These are phyloP conservation scores for Adansonia digitata DNA, from an alignment of 345 rosid genomes.

Conservation along the genomic window DNA sequence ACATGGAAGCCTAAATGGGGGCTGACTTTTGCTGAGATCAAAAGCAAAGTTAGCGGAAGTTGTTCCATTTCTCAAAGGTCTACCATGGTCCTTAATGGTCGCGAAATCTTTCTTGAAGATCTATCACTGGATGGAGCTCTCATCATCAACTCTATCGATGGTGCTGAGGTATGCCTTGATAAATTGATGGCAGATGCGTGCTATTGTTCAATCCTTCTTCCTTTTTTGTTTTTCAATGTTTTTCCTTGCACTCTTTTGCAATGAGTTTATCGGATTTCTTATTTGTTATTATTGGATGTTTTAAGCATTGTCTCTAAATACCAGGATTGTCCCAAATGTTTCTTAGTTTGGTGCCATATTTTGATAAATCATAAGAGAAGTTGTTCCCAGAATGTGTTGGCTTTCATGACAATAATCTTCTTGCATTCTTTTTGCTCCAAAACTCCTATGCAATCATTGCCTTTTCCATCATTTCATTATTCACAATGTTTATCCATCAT, in stretches of 20 bases:
- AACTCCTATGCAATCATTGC: neutral
- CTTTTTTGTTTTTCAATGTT: neutral
- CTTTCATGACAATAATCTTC: neutral
- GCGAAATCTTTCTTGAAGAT: constrained; percentile 44
- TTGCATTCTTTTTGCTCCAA: neutral
- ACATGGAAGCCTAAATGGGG: constrained; percentile 94
- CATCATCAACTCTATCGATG: constrained; percentile 57
- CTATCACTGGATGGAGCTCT: constrained; percentile 82
- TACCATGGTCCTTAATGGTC: constrained; percentile 66
- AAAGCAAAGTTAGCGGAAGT: constrained; percentile 53
- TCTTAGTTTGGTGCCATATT: neutral
- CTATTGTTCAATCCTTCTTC: neutral
- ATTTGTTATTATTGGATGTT: neutral
- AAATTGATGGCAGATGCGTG: neutral
- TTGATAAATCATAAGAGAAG: neutral
- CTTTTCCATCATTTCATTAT: neutral
- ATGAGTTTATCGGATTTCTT: neutral
- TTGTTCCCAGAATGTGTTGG: neutral
- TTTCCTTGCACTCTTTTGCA: neutral
- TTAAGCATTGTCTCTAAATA: neutral
- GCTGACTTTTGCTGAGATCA: constrained; percentile 61
- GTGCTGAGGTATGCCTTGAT: constrained; percentile 63
- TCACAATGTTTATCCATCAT: neutral
- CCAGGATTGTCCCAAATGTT: neutral
- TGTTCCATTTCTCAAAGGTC: constrained; percentile 70